phyloP scores from a whole-genome alignment of 768 basidiomycete genomes.

The Dictyophora rubrovolvata region DNA sequence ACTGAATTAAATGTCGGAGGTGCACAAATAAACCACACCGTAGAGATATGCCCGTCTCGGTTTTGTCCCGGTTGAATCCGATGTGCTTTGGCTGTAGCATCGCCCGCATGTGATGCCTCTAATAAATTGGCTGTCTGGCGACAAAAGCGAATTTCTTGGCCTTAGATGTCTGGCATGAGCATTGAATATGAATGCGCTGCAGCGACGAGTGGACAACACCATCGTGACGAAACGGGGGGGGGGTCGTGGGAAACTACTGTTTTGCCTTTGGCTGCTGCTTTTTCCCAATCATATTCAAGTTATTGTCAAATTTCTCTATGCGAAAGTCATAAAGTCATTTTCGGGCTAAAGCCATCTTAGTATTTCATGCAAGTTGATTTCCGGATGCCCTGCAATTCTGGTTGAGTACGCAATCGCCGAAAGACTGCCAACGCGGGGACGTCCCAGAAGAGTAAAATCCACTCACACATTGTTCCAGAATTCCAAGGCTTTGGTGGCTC shows the following conservation, averaged over 20 bases:
- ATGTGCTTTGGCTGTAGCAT: not conserved
- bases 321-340: too few species aligned
- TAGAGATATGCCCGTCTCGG: constrained; percentile 5
- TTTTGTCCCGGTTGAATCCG: not conserved
- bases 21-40: not conserved
- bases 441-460: too few species aligned
- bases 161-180: not conserved
- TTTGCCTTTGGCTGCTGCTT: too few species aligned
- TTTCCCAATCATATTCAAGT: too few species aligned
- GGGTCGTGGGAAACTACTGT: not conserved
- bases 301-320: too few species aligned
- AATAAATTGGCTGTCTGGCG: not conserved
- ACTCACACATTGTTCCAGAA: too few species aligned
- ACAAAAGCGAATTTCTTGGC: not conserved
- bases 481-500: too few species aligned
- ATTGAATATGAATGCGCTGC: not conserved
- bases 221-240: not conserved
- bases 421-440: too few species aligned
- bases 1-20: not conserved
- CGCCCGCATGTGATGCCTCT: not conserved
- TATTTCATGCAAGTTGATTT: too few species aligned
- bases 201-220: not conserved
- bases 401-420: too few species aligned
- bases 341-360: too few species aligned
- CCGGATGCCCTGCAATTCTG: too few species aligned